phyloP scores from a whole-genome alignment of 2,329 filamentous ascomycete genomes.

The Aspergillus alliaceus region DNA sequence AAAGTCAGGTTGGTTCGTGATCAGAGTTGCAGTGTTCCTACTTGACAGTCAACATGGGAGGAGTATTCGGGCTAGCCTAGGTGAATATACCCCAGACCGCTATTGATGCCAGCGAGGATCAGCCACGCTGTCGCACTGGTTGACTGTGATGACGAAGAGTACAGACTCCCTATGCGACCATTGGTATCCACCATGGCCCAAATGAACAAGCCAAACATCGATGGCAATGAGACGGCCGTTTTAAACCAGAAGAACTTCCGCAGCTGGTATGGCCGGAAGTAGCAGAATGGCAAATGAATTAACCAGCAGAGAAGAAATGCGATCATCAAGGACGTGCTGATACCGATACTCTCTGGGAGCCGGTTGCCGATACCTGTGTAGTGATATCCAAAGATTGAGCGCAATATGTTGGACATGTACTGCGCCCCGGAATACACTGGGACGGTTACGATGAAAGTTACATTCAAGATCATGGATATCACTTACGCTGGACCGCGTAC shows the following conservation, averaged over 20 bases:
- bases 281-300: constrained; percentile 43
- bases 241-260: constrained; percentile 50
- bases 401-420: constrained; percentile 24
- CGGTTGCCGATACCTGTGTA: constrained; percentile 28
- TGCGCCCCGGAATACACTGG: constrained; percentile 12
- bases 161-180: constrained; percentile 31
- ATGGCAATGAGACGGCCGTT: constrained; percentile 39
- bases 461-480: neutral
- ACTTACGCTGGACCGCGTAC: constrained; percentile 33
- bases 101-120: constrained; percentile 43
- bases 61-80: neutral
- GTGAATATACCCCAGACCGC: constrained; percentile 34
- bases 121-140: constrained; percentile 29
- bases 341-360: constrained; percentile 24
- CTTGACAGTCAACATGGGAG: neutral
- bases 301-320: constrained; percentile 42
- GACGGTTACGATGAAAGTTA: neutral
- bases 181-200: constrained; percentile 43
- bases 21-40: constrained; percentile 36
- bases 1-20: constrained; percentile 48
- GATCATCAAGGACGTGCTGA: constrained; percentile 37
- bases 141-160: constrained; percentile 13
- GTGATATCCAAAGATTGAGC: constrained; percentile 33
- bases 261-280: constrained; percentile 47
- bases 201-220: constrained; percentile 41